These are phyloP conservation scores for Neurospora discreta DNA, from an alignment of 495 filamentous ascomycete species.

Conservation along the genomic window DNA sequence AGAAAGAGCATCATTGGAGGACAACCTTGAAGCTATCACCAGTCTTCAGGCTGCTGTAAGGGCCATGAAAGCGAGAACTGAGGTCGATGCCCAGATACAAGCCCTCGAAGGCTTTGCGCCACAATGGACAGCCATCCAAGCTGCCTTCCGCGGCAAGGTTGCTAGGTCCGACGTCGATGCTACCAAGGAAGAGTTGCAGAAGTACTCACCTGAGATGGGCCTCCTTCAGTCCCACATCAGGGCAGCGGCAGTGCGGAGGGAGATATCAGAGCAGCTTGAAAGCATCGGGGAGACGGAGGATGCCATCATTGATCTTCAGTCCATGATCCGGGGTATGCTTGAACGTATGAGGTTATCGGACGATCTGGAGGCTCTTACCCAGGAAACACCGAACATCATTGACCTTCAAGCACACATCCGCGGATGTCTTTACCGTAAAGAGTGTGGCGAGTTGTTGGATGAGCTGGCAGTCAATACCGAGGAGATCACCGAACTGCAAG, in stretches of 20 bases:
- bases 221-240: conserved; percentile 32
- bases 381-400: conserved; percentile 45
- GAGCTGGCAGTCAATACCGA: conserved; percentile 45
- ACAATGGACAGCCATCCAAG: conserved; percentile 39
- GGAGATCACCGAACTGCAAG: conserved; percentile 58
- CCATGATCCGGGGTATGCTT: conserved; percentile 42
- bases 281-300: conserved; percentile 29
- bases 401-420: conserved; percentile 62
- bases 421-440: conserved; percentile 46
- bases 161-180: conserved; percentile 30
- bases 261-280: conserved; percentile 33
- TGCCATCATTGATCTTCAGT: conserved; percentile 33
- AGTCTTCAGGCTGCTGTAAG: conserved; percentile 40
- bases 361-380: conserved; percentile 46
- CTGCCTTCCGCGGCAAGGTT: conserved; percentile 34
- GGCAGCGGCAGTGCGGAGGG: conserved; percentile 37
- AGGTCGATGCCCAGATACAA: conserved; percentile 25
- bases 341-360: conserved; percentile 34
- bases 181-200: conserved; percentile 28
- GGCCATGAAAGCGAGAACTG: conserved; percentile 26
- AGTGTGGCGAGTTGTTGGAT: conserved; percentile 39
- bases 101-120: conserved; percentile 29
- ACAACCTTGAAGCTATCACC: conserved; percentile 25
- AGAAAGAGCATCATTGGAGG: conserved; percentile 27
- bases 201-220: conserved; percentile 22